Base-by-base conservation (phyloP, 2,329 filamentous ascomycete genomes). In the Exophiala sp. region DNA sequence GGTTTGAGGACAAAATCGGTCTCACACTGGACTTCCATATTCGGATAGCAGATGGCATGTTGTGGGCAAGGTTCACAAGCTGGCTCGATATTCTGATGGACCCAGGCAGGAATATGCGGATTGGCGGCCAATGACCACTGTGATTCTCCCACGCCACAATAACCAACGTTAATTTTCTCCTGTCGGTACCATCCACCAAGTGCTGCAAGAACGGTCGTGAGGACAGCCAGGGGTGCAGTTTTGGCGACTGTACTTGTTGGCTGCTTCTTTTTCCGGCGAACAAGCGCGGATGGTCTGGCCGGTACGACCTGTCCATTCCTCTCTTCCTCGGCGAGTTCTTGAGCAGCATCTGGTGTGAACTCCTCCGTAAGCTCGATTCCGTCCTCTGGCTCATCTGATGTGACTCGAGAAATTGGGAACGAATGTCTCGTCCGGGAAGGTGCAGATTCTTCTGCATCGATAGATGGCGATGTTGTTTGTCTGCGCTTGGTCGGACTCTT, bases 151-250 rank as follows among this genome's bases (percentile, higher is more conserved):
- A 95, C 81, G 10, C 91, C 91, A 68, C 94, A 99, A 68, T 95
- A 99, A 33, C 95, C 94, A 16, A 97, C 89, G 12, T 89, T 87
- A n/a, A 96, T 77, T 78, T 97, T 97, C 72, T 99, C 94, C 68
- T 96, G 89, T 45, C 92, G 81, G 75, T 91, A 99, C 82, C 91
- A 94, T 7, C 82, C 82, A 29, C 80, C 87, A 60, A 95, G 89
- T 0, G 86, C 84, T 32, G 81, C 81, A 5, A 94, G 70, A 8
- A 94, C 72, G 0, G 87, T 85, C 16, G 88, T 68, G 2, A 92
- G 68, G 2, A 96, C 76, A 5, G 91, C 82, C 68, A 84, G 83
- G 2, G 92, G 77, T 12, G 89, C 86, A 0, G 83, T 83, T 54
- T 81, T 81, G 32, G 85, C 72, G 20, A 78, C 77, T 7, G 75